Percentiles rank a stretch among this genome's conserved stretches.
phyloP scores from a whole-genome alignment of 305 asterid genomes.

The Fraxinus floribunda region DNA sequence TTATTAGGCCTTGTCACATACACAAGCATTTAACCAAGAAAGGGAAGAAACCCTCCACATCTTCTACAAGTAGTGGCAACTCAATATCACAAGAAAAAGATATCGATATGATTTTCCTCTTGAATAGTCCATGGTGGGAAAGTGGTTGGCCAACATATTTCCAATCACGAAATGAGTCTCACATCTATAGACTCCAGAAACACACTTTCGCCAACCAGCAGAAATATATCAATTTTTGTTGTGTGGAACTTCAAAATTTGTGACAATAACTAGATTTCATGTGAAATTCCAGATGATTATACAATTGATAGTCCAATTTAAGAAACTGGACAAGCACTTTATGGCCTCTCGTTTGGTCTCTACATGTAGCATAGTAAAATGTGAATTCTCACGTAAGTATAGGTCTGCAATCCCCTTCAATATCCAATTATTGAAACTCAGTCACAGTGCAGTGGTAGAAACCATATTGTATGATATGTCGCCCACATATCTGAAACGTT shows the following conservation, averaged over 20 bases:
- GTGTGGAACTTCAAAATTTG: not conserved
- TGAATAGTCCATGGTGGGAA: not conserved
- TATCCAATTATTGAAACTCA: not conserved
- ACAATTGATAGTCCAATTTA: not conserved
- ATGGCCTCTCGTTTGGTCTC: not conserved
- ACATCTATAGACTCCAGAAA: not conserved
- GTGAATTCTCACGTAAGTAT: not conserved
- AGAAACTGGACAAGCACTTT: not conserved
- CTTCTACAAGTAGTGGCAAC: not conserved
- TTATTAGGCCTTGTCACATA: not conserved
- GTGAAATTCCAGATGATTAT: not conserved
- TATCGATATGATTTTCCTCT: not conserved
- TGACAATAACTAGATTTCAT: not conserved
- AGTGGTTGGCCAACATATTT: not conserved
- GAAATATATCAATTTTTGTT: not conserved
- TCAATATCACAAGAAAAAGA: not conserved
- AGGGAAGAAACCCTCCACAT: not conserved
- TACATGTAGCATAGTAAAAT: not conserved
- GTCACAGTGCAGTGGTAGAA: not conserved
- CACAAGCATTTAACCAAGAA: not conserved
- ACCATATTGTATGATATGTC: not conserved
- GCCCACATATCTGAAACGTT: not conserved
- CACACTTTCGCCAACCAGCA: not conserved
- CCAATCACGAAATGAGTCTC: not conserved
- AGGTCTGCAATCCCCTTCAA: not conserved